phyloP scores from a whole-genome alignment of 495 filamentous ascomycete species.

The Paragyromitra xinjiangensis region DNA sequence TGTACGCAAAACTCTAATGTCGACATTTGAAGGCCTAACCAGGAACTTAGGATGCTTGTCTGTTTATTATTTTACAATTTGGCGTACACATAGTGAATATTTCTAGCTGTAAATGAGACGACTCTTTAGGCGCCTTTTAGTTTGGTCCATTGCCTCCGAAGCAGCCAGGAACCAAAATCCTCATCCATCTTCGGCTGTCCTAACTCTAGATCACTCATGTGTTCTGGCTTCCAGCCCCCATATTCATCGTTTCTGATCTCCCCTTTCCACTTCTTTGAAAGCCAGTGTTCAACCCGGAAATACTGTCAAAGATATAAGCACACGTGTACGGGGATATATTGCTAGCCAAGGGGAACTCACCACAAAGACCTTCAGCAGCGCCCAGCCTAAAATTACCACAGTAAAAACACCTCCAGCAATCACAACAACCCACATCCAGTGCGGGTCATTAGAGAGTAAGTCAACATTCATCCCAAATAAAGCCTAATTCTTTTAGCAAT shows the following conservation, averaged over 20 bases:
- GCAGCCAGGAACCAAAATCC: background rate
- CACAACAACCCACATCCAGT: conserved; percentile 54
- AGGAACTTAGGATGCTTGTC: too few relatives aligned
- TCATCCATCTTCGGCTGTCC: background rate
- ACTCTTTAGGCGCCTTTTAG: background rate
- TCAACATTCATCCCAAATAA: conserved; percentile 58
- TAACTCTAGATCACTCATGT: background rate
- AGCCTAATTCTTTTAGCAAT: conserved; percentile 57
- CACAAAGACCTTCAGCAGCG: background rate
- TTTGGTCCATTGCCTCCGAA: background rate
- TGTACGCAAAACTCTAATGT: too few relatives aligned
- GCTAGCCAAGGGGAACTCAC: background rate
- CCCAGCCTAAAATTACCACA: background rate
- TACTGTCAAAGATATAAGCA: background rate
- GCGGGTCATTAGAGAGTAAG: conserved; percentile 49
- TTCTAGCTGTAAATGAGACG: too few relatives aligned
- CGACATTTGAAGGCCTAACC: too few relatives aligned
- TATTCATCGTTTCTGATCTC: background rate
- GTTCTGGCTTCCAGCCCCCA: background rate
- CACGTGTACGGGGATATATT: background rate
- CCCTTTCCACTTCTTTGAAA: background rate
- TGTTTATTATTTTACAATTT: too few relatives aligned
- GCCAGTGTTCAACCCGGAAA: background rate
- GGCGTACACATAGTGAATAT: too few relatives aligned
- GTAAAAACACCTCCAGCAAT: conserved; percentile 23